phyloP scores from a whole-genome alignment of 345 rosid species.

The Pugionium cornutum region DNA sequence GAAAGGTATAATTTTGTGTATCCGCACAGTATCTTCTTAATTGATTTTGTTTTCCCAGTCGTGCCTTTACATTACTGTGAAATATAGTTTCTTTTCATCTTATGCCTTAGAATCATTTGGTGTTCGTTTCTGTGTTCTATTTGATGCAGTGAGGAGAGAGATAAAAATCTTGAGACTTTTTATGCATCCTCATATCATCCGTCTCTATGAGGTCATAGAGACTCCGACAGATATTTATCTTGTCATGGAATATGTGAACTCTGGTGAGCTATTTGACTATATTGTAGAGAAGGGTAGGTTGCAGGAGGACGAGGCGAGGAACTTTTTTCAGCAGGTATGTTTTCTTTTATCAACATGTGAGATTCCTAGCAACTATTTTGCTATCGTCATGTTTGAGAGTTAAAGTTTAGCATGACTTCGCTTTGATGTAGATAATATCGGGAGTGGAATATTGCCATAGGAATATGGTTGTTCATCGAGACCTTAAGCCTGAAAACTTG shows the following conservation, averaged over 20 bases:
- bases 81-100: too few relatives aligned
- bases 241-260: constrained; percentile 85
- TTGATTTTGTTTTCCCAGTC: too few relatives aligned
- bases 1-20: too few relatives aligned
- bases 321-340: constrained; percentile 82
- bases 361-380: neutral
- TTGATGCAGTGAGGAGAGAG: constrained; percentile 74
- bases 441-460: constrained; percentile 90
- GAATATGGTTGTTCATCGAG: constrained; percentile 87
- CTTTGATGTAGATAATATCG: constrained; percentile 68
- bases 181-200: constrained; percentile 87
- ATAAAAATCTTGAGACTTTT: constrained; percentile 80
- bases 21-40: too few relatives aligned
- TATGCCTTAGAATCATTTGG: neutral
- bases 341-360: neutral
- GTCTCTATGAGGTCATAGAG: constrained; percentile 89
- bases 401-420: constrained; percentile 13
- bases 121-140: neutral
- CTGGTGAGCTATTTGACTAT: constrained; percentile 91
- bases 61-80: too few relatives aligned
- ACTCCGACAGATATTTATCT: constrained; percentile 69
- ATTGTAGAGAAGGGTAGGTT: constrained; percentile 83
- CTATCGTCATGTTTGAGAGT: neutral
- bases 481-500: constrained; percentile 92
- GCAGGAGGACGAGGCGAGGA: constrained; percentile 89